Conservation (phyloP, 306 rosid species). For the Fagus crenata region DNA sequence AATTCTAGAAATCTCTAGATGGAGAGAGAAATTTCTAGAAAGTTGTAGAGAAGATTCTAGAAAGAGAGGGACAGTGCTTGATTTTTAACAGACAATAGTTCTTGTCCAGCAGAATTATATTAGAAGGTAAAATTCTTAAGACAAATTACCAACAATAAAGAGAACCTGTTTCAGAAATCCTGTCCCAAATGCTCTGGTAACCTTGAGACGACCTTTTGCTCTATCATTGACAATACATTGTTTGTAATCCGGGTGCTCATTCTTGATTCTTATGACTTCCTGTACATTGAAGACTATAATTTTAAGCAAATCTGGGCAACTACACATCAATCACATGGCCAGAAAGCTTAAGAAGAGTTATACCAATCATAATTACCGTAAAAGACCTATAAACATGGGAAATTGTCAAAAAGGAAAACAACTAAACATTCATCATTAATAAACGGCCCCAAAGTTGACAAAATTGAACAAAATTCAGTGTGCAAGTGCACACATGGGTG, state of each 20-base stretch:
- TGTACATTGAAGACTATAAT: conserved; percentile 38
- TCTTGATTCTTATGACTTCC: conserved; percentile 89
- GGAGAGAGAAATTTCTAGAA: no score
- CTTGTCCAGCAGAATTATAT: conserved; percentile 1
- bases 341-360: conserved; percentile 9
- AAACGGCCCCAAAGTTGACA: not conserved
- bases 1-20: no score
- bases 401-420: conserved; percentile 10
- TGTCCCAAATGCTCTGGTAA: conserved; percentile 96
- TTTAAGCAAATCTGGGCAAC: conserved; percentile 27
- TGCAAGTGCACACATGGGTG: conserved; percentile 2
- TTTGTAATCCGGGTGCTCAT: conserved; percentile 90
- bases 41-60: no score
- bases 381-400: no score
- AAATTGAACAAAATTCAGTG: not conserved
- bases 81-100: not conserved
- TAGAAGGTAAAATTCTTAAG: conserved; percentile 5
- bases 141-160: conserved; percentile 20
- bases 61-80: no score
- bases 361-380: not conserved
- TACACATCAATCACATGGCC: conserved; percentile 19
- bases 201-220: conserved; percentile 96
- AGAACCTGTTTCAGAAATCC: conserved; percentile 94
- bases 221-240: conserved; percentile 84
- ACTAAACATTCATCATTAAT: conserved; percentile 10